Evolutionary conservation across 148 eudicot genomes (phyloP).

Genomic region (Arbutus unedo): DNA sequence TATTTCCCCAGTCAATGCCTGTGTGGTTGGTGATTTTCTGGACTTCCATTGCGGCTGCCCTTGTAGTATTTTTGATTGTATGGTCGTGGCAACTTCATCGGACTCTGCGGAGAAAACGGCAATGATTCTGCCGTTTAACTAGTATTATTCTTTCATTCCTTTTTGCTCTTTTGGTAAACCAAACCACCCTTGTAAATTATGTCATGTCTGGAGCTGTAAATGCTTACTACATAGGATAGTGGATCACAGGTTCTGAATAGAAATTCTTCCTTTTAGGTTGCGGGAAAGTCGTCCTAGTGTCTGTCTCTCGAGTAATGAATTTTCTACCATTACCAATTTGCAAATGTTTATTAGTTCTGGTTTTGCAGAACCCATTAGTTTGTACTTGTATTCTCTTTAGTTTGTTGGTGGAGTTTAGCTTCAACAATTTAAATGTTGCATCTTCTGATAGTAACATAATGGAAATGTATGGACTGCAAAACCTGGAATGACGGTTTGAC

Average conservation of each 20-base stretch:
- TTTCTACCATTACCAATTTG: neutral
- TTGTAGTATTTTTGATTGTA: constrained; percentile 46
- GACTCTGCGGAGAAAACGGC: constrained; percentile 56
- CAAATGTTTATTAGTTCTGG: neutral
- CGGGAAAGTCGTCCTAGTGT: neutral
- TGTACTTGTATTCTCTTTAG: neutral
- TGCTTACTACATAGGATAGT: constrained; percentile 30
- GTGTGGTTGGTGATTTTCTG: constrained; percentile 75
- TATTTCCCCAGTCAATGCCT: constrained; percentile 84
- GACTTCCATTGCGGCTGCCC: constrained; percentile 42
- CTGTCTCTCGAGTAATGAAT: neutral
- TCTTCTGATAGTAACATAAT: neutral
- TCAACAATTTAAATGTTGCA: neutral
- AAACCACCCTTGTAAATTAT: constrained; percentile 38
- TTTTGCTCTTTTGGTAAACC: constrained; percentile 22
- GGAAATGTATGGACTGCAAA: too few species aligned
- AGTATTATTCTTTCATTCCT: constrained; percentile 23
- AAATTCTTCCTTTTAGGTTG: constrained; percentile 1
- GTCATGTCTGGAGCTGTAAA: constrained; percentile 30
- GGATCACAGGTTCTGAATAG: constrained; percentile 25
- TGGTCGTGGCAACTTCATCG: constrained; percentile 77
- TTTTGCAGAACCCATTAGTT: neutral
- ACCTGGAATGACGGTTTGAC: too few species aligned
- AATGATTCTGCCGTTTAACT: constrained; percentile 24
- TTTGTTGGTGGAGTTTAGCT: neutral